These are phyloP conservation scores for Phytophthora crassamura DNA, from an alignment of 352 stramenopile genomes.

Conservation along the genomic window DNA sequence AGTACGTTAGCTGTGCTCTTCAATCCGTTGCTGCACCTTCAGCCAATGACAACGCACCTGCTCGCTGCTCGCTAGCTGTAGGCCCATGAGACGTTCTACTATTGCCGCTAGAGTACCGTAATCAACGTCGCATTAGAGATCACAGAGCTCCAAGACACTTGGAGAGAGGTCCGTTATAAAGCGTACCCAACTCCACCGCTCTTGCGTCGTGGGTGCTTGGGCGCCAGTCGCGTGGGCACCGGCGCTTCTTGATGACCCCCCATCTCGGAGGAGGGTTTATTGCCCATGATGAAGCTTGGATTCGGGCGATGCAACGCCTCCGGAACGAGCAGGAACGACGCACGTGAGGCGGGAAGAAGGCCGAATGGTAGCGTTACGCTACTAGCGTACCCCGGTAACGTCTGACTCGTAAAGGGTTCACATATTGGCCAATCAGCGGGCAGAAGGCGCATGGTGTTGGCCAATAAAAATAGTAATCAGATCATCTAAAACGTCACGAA, in stretches of 20 bases:
- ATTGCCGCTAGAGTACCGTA: slow-evolving; percentile 11
- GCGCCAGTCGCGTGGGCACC: slow-evolving; percentile 28
- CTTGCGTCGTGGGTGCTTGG: slow-evolving; percentile 30
- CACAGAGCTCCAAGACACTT: slow-evolving; percentile 4
- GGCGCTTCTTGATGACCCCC: slow-evolving; percentile 6
- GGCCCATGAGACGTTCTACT: slow-evolving; percentile 9
- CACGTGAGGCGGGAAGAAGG: slow-evolving; percentile 25
- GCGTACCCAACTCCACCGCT: background rate
- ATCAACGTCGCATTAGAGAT: slow-evolving; percentile 1
- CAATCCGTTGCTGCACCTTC: slow-evolving; percentile 11
- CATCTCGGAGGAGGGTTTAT: slow-evolving; percentile 38
- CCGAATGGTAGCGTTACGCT: no score
- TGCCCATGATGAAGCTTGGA: slow-evolving; percentile 34
- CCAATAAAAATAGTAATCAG: slow-evolving; percentile 7
- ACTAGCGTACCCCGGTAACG: slow-evolving; percentile 5
- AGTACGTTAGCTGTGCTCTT: background rate
- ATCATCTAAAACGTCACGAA: slow-evolving; percentile 1
- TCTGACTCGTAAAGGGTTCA: slow-evolving; percentile 14
- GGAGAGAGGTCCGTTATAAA: background rate
- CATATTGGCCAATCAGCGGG: slow-evolving; percentile 2
- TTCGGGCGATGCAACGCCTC: background rate
- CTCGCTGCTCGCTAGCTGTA: slow-evolving; percentile 29
- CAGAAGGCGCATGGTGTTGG: slow-evolving; percentile 1
- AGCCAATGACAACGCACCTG: slow-evolving; percentile 9
- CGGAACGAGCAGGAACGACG: background rate